These are phyloP conservation scores for Peterozyma toletana DNA, from an alignment of 805 yeast species.

Conservation along the genomic window DNA sequence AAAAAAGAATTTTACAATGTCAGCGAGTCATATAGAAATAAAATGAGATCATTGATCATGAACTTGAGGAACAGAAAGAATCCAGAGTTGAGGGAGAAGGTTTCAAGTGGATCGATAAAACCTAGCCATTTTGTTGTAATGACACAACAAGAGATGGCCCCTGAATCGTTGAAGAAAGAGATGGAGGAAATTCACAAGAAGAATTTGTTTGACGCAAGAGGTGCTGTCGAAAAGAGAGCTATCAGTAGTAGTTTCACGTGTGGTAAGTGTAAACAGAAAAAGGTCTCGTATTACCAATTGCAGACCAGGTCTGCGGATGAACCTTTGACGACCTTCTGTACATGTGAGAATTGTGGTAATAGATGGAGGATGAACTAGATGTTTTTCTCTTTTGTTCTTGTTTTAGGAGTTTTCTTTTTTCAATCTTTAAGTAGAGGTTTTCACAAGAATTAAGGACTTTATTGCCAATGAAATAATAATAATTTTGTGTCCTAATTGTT, in stretches of 20 bases:
- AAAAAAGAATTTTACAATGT: constrained; percentile 50
- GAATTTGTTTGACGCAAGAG: constrained; percentile 93
- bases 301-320: constrained; percentile 99
- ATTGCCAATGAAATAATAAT: no score
- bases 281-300: constrained; percentile 94
- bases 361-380: constrained; percentile 90
- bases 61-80: constrained; percentile 86
- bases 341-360: constrained; percentile 95
- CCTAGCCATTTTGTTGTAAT: constrained; percentile 66
- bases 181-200: constrained; percentile 79
- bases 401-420: neutral
- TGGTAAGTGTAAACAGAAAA: constrained; percentile 96
- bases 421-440: no score
- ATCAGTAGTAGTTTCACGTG: constrained; percentile 95
- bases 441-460: no score
- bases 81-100: constrained; percentile 69
- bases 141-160: constrained; percentile 95
- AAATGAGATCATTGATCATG: constrained; percentile 79
- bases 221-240: constrained; percentile 93
- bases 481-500: no score
- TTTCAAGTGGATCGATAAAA: constrained; percentile 58
- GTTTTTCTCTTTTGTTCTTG: neutral
- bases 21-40: constrained; percentile 64
- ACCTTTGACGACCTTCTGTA: constrained; percentile 96
- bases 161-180: constrained; percentile 81